Conservation (phyloP, 306 rosid species). For the Cicer cuneatum region DNA sequence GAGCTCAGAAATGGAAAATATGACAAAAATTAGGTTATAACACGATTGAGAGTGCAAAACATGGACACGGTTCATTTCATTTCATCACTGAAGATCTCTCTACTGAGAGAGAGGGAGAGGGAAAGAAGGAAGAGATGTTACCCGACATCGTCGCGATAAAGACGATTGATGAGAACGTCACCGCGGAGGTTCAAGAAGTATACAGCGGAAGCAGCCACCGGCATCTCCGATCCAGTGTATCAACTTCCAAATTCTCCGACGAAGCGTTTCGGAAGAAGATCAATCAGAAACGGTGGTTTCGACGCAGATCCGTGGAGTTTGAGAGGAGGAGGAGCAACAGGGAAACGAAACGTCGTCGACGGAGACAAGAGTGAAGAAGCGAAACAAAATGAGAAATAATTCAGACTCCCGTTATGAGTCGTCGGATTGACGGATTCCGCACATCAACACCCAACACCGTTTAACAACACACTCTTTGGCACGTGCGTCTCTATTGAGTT, state of each 20-base stretch:
- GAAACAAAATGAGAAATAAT: conserved; percentile 20
- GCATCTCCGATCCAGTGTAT: conserved; percentile 77
- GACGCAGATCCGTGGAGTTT: conserved; percentile 43
- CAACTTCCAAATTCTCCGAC: conserved; percentile 46
- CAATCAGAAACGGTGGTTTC: conserved; percentile 33
- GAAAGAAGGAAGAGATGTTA: conserved; percentile 36
- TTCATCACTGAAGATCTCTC: conserved; percentile 25
- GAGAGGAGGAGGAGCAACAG: conserved; percentile 24
- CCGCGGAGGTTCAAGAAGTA: conserved; percentile 94
- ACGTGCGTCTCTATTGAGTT: conserved; percentile 37
- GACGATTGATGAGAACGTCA: conserved; percentile 96
- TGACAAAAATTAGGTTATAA: neutral
- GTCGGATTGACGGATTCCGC: conserved; percentile 35
- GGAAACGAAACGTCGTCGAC: conserved; percentile 30
- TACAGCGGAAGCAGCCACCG: conserved; percentile 93
- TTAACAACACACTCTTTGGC: conserved; percentile 25
- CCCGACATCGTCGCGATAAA: conserved; percentile 98
- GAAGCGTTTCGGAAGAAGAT: conserved; percentile 33
- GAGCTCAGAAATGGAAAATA: neutral
- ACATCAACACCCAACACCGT: conserved; percentile 21
- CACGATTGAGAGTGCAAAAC: neutral
- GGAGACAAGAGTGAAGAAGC: conserved; percentile 22
- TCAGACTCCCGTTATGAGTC: conserved; percentile 37
- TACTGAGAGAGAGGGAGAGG: neutral
- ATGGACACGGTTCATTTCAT: conserved; percentile 2